Evolutionary conservation across 495 filamentous ascomycete species (phyloP), one percentile per base, ranked within the genome.

Genomic region (Penicillium angulare): DNA sequence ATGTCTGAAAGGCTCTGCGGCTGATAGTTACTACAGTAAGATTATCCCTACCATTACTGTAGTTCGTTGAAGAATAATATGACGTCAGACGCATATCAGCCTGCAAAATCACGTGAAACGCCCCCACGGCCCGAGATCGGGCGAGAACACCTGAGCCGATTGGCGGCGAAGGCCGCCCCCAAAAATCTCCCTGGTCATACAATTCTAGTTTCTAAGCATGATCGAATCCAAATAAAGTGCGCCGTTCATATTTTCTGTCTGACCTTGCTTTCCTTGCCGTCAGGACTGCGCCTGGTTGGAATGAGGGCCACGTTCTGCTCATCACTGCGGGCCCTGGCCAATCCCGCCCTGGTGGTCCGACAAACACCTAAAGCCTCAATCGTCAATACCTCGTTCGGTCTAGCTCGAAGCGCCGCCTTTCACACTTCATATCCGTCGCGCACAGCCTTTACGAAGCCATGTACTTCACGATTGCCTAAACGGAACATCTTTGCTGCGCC

Each of bases 281-380:
- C 15, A 45, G 52, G 32, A 48, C 47, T 13, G 32, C 17, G 45
- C 21, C 15, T 43, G 26, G 60, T 63, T 61, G 68, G 65, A 47
- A 75, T 73, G 72, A 72, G 66, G 58, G 63, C 57, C 55, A 60
- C 61, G 53, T 52, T 66, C 65, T 65, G 68, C 56, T 53, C 60
- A 60, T 64, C 68, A 53, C 59, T 68, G 67, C 69, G 71, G 71
- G 58, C 66, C 41, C 60, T 65, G 52, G 55, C 60, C 56, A 65
- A 63, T 64, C 64, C 65, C 57, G 64, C 64, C 47, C 51, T 64
- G 43, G 63, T 58, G 33, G 40, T 67, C 44, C 59, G 53, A 40
- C 49, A 57, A 45, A 33, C 51, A 42, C 56, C 56, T 55, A 71
- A 42, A 50, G 33, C 54, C 43, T 64, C 64, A 34, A 49, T 50